A percentile compares a stretch with the other conserved stretches of the same genome.
These are phyloP conservation scores for Coriaria nepalensis DNA, from an alignment of 306 rosid species.

Conservation along the genomic window DNA sequence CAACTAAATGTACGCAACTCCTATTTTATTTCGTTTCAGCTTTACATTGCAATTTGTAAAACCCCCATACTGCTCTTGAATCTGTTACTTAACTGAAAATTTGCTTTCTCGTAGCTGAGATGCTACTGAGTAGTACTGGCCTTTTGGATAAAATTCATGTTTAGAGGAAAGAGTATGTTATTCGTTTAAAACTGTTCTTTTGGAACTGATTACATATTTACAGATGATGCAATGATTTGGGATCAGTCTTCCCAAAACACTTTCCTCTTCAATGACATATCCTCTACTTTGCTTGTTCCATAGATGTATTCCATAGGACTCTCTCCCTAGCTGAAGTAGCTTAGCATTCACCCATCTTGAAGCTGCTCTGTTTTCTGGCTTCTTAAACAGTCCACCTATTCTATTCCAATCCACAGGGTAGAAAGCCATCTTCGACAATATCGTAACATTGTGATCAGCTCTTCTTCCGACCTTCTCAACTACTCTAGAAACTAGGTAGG, in stretches of 20 bases:
- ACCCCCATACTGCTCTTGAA: too few relatives aligned
- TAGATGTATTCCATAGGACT: conserved; percentile 53
- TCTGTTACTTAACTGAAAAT: too few relatives aligned
- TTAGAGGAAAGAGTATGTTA: too few relatives aligned
- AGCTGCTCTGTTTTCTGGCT: conserved; percentile 21
- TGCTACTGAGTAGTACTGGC: too few relatives aligned
- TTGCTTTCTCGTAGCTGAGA: too few relatives aligned
- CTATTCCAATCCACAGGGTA: conserved; percentile 53
- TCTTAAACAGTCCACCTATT: conserved; percentile 34
- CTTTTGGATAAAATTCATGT: too few relatives aligned
- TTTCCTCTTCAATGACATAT: conserved; percentile 50
- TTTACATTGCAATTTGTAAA: too few relatives aligned
- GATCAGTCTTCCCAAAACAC: conserved; percentile 39
- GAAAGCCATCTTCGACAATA: conserved; percentile 45
- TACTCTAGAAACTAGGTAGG: conserved; percentile 74
- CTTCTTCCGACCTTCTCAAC: conserved; percentile 21
- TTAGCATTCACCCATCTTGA: conserved; percentile 42
- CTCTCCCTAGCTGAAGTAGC: conserved; percentile 30
- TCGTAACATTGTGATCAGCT: conserved; percentile 26
- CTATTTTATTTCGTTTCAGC: too few relatives aligned
- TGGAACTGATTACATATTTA: conserved; percentile 13
- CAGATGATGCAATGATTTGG: conserved; percentile 42
- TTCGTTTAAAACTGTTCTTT: conserved; percentile 7
- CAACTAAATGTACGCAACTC: not conserved
- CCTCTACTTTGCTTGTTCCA: conserved; percentile 64